Percentiles rank a stretch among this genome's conserved stretches.
These are phyloP conservation scores for Laetiporus sulphureus DNA, from an alignment of 1,284 basidiomycete genomes.

Conservation along the genomic window DNA sequence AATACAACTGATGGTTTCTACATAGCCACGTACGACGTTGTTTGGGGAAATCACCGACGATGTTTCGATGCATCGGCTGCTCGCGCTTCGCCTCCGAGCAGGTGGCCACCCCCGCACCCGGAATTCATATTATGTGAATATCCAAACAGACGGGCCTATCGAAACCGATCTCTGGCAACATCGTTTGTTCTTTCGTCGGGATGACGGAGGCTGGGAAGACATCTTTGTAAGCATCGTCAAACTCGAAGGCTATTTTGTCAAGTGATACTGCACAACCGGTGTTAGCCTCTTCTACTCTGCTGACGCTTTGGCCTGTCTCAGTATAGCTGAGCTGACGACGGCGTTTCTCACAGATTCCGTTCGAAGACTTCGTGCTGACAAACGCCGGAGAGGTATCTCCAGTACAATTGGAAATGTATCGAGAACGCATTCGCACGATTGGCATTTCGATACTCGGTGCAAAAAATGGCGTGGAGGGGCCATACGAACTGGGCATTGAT, in stretches of 20 bases:
- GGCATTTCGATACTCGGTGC: constrained; percentile 82
- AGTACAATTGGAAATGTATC: constrained; percentile 67
- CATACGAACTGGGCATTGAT: constrained; percentile 74
- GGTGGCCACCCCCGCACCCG: constrained; percentile 64
- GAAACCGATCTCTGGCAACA: constrained; percentile 87
- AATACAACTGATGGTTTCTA: background rate
- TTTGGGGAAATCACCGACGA: constrained; percentile 83
- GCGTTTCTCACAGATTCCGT: constrained; percentile 55
- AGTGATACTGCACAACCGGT: too few species aligned
- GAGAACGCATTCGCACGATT: constrained; percentile 70
- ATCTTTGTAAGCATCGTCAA: constrained; percentile 53
- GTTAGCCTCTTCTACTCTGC: too few species aligned
- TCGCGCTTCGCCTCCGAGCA: constrained; percentile 71
- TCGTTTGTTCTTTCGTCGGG: constrained; percentile 67
- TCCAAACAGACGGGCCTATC: constrained; percentile 79
- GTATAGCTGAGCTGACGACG: constrained; percentile 6
- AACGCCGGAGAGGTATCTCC: constrained; percentile 74
- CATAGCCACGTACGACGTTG: constrained; percentile 57
- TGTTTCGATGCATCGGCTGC: constrained; percentile 70
- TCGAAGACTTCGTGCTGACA: constrained; percentile 77
- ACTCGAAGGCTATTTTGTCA: too few species aligned
- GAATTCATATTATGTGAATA: constrained; percentile 81
- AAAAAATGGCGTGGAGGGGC: constrained; percentile 60
- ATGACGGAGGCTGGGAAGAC: constrained; percentile 79
- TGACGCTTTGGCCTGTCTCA: background rate